Evolutionary conservation across 805 yeast species (phyloP).

Genomic region (Kodamaea laetipori): DNA sequence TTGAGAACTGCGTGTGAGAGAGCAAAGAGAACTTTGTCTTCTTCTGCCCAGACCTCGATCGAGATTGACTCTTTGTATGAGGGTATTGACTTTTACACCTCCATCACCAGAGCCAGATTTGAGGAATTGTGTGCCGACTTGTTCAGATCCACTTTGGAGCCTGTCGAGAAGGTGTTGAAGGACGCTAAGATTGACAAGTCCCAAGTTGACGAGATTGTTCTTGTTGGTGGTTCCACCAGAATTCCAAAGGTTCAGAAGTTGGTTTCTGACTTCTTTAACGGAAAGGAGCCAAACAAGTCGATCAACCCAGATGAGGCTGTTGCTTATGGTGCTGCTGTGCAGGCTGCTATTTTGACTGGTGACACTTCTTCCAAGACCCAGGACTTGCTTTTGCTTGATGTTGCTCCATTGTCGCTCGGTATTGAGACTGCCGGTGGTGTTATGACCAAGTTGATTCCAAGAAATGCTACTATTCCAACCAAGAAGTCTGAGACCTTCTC

Average conservation of each 20-base stretch:
- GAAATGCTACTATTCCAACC: conserved; percentile 95
- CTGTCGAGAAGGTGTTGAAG: conserved; percentile 93
- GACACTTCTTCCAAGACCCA: conserved; percentile 56
- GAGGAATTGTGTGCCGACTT: conserved; percentile 93
- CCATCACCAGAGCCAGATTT: conserved; percentile 95
- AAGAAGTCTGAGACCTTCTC: conserved; percentile 94
- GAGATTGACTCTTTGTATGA: conserved; percentile 95
- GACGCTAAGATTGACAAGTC: conserved; percentile 87
- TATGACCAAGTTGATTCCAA: conserved; percentile 91
- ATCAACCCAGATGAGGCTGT: conserved; percentile 99
- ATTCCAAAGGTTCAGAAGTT: conserved; percentile 97
- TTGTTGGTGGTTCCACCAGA: conserved; percentile 99
- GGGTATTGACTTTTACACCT: conserved; percentile 93
- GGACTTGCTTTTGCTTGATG: conserved; percentile 74
- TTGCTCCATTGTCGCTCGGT: conserved; percentile 91
- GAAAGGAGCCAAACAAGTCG: conserved; percentile 95
- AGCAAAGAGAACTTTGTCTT: conserved; percentile 94
- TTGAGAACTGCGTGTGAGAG: conserved; percentile 97
- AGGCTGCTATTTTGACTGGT: conserved; percentile 96
- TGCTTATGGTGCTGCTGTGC: conserved; percentile 99
- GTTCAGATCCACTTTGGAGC: conserved; percentile 92
- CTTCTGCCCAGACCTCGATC: conserved; percentile 93
- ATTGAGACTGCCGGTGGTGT: conserved; percentile 98
- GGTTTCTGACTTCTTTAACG: conserved; percentile 85
- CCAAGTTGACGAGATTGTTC: conserved; percentile 90